A percentile compares a stretch with the other conserved stretches of the same genome.
These are phyloP conservation scores for Xylaria curta DNA, from an alignment of 495 filamentous ascomycete species.

Conservation along the genomic window DNA sequence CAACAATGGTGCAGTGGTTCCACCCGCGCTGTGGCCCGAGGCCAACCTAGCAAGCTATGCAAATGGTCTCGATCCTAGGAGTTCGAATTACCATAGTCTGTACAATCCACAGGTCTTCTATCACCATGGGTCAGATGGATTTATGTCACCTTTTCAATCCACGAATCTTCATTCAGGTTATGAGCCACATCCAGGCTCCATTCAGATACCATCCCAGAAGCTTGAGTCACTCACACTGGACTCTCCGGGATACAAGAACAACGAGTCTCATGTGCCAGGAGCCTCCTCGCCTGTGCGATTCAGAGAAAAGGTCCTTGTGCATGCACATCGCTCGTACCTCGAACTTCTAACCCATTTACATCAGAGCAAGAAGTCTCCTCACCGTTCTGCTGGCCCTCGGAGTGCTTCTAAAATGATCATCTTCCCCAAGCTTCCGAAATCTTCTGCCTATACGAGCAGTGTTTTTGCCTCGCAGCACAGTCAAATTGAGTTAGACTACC, in stretches of 20 bases:
- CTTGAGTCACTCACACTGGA: slow-evolving; percentile 49
- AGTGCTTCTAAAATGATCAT: slow-evolving; percentile 50
- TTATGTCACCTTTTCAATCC: slow-evolving; percentile 30
- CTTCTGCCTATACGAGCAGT: slow-evolving; percentile 31
- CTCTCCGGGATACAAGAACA: slow-evolving; percentile 30
- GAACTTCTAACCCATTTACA: slow-evolving; percentile 82
- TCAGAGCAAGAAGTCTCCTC: slow-evolving; percentile 58
- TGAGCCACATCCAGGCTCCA: slow-evolving; percentile 27
- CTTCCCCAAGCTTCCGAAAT: slow-evolving; percentile 55
- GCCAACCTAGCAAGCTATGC: slow-evolving; percentile 60
- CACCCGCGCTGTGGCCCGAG: slow-evolving; percentile 77
- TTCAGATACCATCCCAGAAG: slow-evolving; percentile 43
- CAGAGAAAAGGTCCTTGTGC: slow-evolving; percentile 80
- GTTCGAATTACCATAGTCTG: slow-evolving; percentile 28
- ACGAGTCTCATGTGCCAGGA: slow-evolving; percentile 28
- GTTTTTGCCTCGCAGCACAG: slow-evolving; percentile 26
- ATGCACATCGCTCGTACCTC: slow-evolving; percentile 87
- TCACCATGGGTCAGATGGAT: slow-evolving; percentile 34
- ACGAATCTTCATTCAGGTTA: slow-evolving; percentile 33
- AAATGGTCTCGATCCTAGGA: slow-evolving; percentile 27
- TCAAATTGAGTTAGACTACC: slow-evolving; percentile 15
- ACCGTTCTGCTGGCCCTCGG: slow-evolving; percentile 36
- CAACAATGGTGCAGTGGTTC: slow-evolving; percentile 73
- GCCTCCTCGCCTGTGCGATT: slow-evolving; percentile 63
- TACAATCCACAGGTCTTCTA: slow-evolving; percentile 30